phyloP scores from a whole-genome alignment of 306 rosid genomes.

The Aeschynomene evenia region DNA sequence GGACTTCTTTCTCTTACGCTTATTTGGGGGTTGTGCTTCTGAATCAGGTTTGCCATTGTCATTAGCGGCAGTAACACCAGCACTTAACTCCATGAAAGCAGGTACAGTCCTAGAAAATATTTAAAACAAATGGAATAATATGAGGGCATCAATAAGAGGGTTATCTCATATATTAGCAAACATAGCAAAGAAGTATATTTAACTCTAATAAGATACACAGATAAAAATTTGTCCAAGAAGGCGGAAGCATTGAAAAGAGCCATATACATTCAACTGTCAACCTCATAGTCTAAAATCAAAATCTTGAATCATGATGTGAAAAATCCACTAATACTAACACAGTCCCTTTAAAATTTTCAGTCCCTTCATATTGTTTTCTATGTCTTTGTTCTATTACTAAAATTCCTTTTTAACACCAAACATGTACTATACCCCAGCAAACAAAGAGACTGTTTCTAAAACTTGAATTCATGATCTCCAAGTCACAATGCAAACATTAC shows the following conservation, averaged over 20 bases:
- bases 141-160: constrained; percentile 9
- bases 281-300: not conserved
- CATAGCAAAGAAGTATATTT: not conserved
- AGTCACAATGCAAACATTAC: not conserved
- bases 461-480: not conserved
- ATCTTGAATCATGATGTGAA: not conserved
- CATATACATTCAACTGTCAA: constrained; percentile 16
- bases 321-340: not conserved
- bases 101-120: constrained; percentile 34
- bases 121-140: constrained; percentile 8
- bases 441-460: not conserved
- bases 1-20: constrained; percentile 71
- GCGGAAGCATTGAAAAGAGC: not conserved
- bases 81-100: constrained; percentile 45
- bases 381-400: not conserved
- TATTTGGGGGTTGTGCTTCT: constrained; percentile 48
- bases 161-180: constrained; percentile 2
- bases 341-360: not conserved
- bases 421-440: not conserved
- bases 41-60: constrained; percentile 40
- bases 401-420: too few species aligned
- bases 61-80: constrained; percentile 32
- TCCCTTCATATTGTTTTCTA: not conserved
- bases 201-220: not conserved
- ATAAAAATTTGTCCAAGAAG: not conserved